A percentile compares a stretch with the other conserved stretches of the same genome.
phyloP scores from a whole-genome alignment of 441 rosid genomes.

The Populus trichocarpa region DNA sequence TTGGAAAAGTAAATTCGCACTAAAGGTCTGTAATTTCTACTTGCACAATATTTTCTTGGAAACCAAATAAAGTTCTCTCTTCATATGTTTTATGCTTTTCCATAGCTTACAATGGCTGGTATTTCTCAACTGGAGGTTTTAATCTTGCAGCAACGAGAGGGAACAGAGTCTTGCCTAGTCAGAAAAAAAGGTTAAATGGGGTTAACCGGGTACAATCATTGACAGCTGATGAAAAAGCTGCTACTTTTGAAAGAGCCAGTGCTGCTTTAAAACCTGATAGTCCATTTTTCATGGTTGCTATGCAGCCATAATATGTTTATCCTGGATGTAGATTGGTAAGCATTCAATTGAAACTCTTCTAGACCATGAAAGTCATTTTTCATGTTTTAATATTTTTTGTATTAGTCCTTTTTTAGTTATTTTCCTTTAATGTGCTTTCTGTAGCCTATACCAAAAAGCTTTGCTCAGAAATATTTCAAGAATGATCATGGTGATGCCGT shows the following conservation, averaged over 20 bases:
- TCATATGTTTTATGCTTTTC: not conserved
- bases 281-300: slow-evolving; percentile 19
- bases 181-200: not conserved
- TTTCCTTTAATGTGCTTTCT: too few species aligned
- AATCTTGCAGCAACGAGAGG: not conserved
- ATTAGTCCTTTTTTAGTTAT: not conserved
- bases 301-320: slow-evolving; percentile 11
- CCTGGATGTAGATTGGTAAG: slow-evolving; percentile 12
- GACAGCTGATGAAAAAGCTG: not conserved
- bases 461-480: too few species aligned
- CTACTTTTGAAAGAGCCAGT: not conserved
- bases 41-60: too few species aligned
- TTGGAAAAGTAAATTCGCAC: too few species aligned
- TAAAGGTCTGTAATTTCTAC: too few species aligned
- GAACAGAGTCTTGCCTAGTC: not conserved
- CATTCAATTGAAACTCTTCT: not conserved
- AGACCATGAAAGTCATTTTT: not conserved
- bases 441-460: too few species aligned
- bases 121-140: not conserved
- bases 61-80: not conserved
- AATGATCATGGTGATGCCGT: too few species aligned
- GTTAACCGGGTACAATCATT: not conserved
- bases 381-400: too few species aligned
- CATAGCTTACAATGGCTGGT: not conserved
- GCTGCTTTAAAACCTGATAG: slow-evolving; percentile 12